Base-by-base conservation (phyloP, 176 grass and related monocot species). In the Tuctoria greenei region DNA sequence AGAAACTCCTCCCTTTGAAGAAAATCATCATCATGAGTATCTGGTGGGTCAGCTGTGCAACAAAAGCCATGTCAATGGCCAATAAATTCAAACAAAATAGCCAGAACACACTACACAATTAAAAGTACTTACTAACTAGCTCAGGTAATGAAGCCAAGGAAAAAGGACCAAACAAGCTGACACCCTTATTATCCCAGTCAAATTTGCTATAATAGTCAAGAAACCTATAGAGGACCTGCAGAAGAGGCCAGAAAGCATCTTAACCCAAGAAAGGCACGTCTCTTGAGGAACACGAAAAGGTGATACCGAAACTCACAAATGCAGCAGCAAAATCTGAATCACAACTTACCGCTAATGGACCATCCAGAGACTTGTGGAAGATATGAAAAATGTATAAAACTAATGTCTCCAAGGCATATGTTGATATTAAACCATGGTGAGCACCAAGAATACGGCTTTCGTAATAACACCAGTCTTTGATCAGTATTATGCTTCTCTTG, bases 381-480 rank as follows among this genome's bases (percentile, higher is more conserved):
- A 94, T 64, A 89, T 88, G 91, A 56, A 98, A 86, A 62, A 98
- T 81, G 66, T 90, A 94, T 37, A 98, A 40, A 7, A 98, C 84
- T 43, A 98, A 81, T 76, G 58, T 90, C 75, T 98, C 95, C 82
- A 98, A 92, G 9, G 95, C 95, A 75, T 98, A 94, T 10, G 95
- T 98, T 31, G 95, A 98, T 67, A 98, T 88, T 77, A 94, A 76
- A 76, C 89, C 95, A 88, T 98, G 83, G 60, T 98, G 86, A 64
- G 95, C 95, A 63, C 95, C 95, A 79, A 98, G 95, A 75, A 98
- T 94, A 47, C 91, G 95, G 49, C 91, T 94, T 85, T 98, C 95
- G 16, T 98, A 98, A 78, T 94, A 94, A 75, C 95, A 98, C 91
- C 91, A 98, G 43, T 85, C 71, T 83, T 98, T 98, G 75, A 98